Conservation (phyloP, 768 basidiomycete genomes). For the Cystobasidium ongulense region DNA sequence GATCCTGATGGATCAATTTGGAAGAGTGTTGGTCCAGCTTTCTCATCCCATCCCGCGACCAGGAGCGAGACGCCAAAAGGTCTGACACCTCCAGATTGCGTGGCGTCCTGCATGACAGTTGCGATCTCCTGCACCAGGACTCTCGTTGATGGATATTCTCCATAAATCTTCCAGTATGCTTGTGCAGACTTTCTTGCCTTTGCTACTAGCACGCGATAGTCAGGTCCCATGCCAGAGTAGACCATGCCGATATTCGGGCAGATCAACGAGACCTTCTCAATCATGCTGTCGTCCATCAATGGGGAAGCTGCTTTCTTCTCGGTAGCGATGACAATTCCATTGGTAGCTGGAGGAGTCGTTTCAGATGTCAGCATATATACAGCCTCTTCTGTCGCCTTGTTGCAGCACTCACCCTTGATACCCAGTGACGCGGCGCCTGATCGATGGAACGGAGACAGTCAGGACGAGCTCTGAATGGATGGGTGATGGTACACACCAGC, state of each 20-base stretch:
- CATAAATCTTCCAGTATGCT: constrained; percentile 98
- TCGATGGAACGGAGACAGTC: not conserved
- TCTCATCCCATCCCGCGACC: constrained; percentile 91
- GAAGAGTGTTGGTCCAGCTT: constrained; percentile 91
- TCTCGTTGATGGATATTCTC: constrained; percentile 93
- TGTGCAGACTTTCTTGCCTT: constrained; percentile 96
- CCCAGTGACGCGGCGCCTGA: constrained; percentile 82
- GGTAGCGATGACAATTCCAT: constrained; percentile 97
- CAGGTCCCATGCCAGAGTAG: constrained; percentile 99
- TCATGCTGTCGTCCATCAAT: constrained; percentile 92
- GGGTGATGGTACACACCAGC: constrained; percentile 48
- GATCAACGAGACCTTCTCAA: constrained; percentile 89
- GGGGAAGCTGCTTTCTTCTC: constrained; percentile 99
- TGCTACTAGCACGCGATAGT: constrained; percentile 86
- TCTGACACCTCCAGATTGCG: constrained; percentile 95
- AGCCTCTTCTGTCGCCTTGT: not conserved
- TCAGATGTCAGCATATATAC: constrained; percentile 7
- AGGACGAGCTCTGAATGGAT: constrained; percentile 43
- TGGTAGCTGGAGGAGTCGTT: constrained; percentile 61
- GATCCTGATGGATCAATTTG: constrained; percentile 98
- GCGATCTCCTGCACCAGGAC: constrained; percentile 96
- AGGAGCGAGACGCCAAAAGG: constrained; percentile 97
- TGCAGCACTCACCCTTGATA: constrained; percentile 68
- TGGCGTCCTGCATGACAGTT: constrained; percentile 96
- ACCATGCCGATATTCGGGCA: constrained; percentile 99